Evolutionary conservation across 306 rosid genomes (phyloP), one percentile per base, ranked within the genome.

Genomic region (Quercus cerris): DNA sequence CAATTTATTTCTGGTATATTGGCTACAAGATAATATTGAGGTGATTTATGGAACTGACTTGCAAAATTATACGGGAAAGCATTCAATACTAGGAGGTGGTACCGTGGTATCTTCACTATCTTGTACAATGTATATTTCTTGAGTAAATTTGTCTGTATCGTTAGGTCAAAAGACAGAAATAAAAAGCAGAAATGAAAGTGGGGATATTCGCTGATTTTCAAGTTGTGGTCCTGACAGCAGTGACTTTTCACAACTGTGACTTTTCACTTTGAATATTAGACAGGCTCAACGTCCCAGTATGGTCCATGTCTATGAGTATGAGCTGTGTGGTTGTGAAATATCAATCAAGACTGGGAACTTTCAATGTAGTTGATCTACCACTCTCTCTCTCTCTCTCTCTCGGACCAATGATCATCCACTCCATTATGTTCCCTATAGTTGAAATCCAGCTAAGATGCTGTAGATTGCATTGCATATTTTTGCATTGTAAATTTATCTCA

Each of bases 101-200:
- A 3, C 46, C 46, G 46, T 41, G 46, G 1, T 8, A 41, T 41
- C 12, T 41, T 41, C 46, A 41, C 46, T 49, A 12, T 49, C 54
- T 49, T 49, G 54, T 68, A 57, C 57, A 66, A n/a, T 55, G 61
- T 66, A 56, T 72, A 57, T 46, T 68, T 5, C 62, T 20, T 71
- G 51, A 5, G 70, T 44, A 76, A 51, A 31, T 51, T 76, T 64
- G 58, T 66, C 49, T 62, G 27, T 75, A 71, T 33, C 30, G 8
- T 70, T 23, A 70, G 80, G 87, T 82, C 80, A 83, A 89, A 80
- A 67, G 84, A 78, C 62, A 75, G 77, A 58, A 62, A 69, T 55
- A 56, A 74, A 74, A 77, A 80, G 78, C 68, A 22, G 69, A 73
- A 62, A 56, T 71, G 62, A 67, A 49, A 81, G 56, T n/a, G 68